Evolutionary conservation across 2,329 filamentous ascomycete genomes (phyloP), one percentile per base, ranked within the genome.

Genomic region (Claviceps sorghi): DNA sequence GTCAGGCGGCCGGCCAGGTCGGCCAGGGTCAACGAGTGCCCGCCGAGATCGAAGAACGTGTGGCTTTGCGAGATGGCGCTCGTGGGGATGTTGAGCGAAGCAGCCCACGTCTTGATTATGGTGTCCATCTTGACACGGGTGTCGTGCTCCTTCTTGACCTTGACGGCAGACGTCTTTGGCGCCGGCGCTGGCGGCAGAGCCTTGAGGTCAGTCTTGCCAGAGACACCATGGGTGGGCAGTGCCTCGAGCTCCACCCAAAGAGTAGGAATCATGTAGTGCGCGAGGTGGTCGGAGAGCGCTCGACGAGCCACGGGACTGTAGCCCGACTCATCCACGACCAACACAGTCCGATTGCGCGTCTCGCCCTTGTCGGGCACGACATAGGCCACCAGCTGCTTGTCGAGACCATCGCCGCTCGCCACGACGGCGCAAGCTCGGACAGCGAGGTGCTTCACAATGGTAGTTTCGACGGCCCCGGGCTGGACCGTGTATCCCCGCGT

Each of bases 181-280:
- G 70, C 74, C 1, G 74, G 77, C 0, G 85, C 85, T 0, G 79
- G 70, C 30, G 86, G 86, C 15, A 91, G 73, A 13, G 76, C 73
- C 64, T 87, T 87, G 52, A 86, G 72, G 59, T 91, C 83, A 21
- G 82, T 80, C 68, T 91, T 91, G 21, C 86, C 86, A 15, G 86
- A 90, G 1, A 91, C 86, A 49, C 79, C 81, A 58, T 88, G 82
- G 0, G 85, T 89, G 0, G 86, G 86, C 5, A 91, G 67, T 55
- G 77, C 75, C 2, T 83, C 77, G 34, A 90, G 67, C 60, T 84
- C 78, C 40, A 90, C 81, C 86, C 86, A 91, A 3, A 89, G 66
- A 1, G 83, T 75, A 0, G 86, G 86, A 51, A 91, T 83, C 86
- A 91, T 90, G 66, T 91, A 91, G 56, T 87, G 84, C 1, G 86